Percentiles rank a stretch among this genome's conserved stretches.
These are phyloP conservation scores for Paramecium sexaurelia DNA, from an alignment of 73 alveolate species.

Conservation along the genomic window DNA sequence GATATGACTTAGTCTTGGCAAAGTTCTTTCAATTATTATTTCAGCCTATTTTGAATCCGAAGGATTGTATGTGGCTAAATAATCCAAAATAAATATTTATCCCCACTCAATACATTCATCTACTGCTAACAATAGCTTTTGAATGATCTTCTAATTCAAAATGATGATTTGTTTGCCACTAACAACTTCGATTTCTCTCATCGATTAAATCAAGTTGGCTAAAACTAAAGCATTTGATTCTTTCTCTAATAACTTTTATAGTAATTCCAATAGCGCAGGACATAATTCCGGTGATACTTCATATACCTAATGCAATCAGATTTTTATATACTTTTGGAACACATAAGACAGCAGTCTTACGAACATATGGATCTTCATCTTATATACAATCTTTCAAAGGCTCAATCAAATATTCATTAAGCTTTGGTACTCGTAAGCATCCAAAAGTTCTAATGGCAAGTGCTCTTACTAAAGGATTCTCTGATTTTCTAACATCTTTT, in stretches of 20 bases:
- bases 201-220: slow-evolving; percentile 13
- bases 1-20: slow-evolving; percentile 86
- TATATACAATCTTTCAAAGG: slow-evolving; percentile 77
- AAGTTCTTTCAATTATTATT: slow-evolving; percentile 85
- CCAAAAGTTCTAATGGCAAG: slow-evolving; percentile 64
- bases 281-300: slow-evolving; percentile 67
- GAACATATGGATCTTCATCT: slow-evolving; percentile 86
- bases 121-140: slow-evolving; percentile 76
- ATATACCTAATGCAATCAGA: slow-evolving; percentile 66
- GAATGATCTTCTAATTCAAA: slow-evolving; percentile 69
- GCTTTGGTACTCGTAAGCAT: slow-evolving; percentile 59
- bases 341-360: slow-evolving; percentile 85
- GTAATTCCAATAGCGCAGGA: neutral
- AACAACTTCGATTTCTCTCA: slow-evolving; percentile 48
- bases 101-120: slow-evolving; percentile 95
- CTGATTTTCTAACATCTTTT: slow-evolving; percentile 59
- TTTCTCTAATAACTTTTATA: neutral
- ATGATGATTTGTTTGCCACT: slow-evolving; percentile 73
- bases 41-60: slow-evolving; percentile 74
- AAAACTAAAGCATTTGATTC: slow-evolving; percentile 47
- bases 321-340: slow-evolving; percentile 70
- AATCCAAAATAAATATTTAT: slow-evolving; percentile 88
- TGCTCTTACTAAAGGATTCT: slow-evolving; percentile 67
- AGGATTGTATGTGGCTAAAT: slow-evolving; percentile 80
- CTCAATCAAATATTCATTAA: slow-evolving; percentile 61